A percentile compares a stretch with the other conserved stretches of the same genome.
Conservation (phyloP, 1,284 basidiomycete species). For the Irpex rosettiformis region DNA sequence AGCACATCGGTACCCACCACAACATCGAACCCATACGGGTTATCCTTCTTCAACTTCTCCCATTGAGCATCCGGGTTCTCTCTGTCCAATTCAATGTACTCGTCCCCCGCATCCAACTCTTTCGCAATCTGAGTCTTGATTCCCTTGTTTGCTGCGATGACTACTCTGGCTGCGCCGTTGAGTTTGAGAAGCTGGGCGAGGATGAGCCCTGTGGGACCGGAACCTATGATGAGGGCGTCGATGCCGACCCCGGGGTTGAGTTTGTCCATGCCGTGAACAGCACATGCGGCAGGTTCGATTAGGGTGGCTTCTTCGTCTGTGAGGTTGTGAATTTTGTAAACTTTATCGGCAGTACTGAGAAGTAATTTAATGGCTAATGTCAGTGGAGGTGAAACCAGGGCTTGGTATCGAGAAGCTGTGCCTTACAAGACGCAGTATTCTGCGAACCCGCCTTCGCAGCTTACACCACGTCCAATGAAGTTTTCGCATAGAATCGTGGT, state of each 20-base stretch:
- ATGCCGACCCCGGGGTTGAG: constrained; percentile 74
- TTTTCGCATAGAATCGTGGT: constrained; percentile 74
- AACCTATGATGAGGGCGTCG: constrained; percentile 75
- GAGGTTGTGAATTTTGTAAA: constrained; percentile 83
- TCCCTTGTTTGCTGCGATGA: constrained; percentile 81
- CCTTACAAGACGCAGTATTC: constrained; percentile 81
- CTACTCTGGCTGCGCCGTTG: constrained; percentile 74
- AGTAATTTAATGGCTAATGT: background rate
- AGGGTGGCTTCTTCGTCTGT: constrained; percentile 86
- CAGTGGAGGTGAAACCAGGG: background rate
- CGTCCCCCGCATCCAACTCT: constrained; percentile 72
- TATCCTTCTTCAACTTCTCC: constrained; percentile 71
- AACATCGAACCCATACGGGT: constrained; percentile 86
- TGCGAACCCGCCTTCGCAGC: constrained; percentile 79
- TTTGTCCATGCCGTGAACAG: constrained; percentile 86
- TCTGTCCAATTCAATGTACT: constrained; percentile 81
- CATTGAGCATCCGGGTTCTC: constrained; percentile 75
- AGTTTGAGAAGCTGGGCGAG: constrained; percentile 83
- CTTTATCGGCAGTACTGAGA: constrained; percentile 58
- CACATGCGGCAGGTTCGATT: constrained; percentile 86
- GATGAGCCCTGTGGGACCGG: constrained; percentile 80
- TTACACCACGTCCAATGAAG: constrained; percentile 75
- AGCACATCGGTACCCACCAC: constrained; percentile 44
- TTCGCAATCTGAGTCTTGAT: constrained; percentile 84
- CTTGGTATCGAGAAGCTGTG: too few species aligned